Conservation (phyloP, 805 yeast genomes). For the Candida odintsovae region DNA sequence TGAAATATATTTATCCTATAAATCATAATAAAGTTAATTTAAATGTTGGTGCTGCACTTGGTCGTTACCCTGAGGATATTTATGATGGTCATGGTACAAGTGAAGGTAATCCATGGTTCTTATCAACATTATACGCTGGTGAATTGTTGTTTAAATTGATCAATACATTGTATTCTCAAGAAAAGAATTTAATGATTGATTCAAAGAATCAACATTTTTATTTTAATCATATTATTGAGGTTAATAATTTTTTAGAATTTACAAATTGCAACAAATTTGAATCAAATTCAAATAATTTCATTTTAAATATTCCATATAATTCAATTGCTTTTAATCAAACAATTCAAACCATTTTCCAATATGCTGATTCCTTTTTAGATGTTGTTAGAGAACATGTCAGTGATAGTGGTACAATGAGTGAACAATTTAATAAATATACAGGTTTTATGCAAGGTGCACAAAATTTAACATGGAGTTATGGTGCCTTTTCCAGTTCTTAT, state of each 20-base stretch:
- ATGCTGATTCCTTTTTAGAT: slow-evolving; percentile 63
- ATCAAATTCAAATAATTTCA: background rate
- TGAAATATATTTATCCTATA: slow-evolving; percentile 73
- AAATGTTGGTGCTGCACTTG: slow-evolving; percentile 57
- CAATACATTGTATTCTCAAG: slow-evolving; percentile 33
- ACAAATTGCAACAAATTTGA: background rate
- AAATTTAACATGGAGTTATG: slow-evolving; percentile 87
- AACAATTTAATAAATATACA: slow-evolving; percentile 74
- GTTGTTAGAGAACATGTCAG: slow-evolving; percentile 56
- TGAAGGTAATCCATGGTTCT: slow-evolving; percentile 94
- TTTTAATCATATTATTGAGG: slow-evolving; percentile 22
- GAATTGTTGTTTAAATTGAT: slow-evolving; percentile 55
- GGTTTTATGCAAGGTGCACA: slow-evolving; percentile 89
- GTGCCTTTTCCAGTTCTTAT: slow-evolving; percentile 65
- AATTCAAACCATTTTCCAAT: slow-evolving; percentile 40
- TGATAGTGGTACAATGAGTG: slow-evolving; percentile 71
- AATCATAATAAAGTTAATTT: slow-evolving; percentile 45
- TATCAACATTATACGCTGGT: slow-evolving; percentile 65
- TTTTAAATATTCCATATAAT: slow-evolving; percentile 23
- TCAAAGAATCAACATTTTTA: slow-evolving; percentile 28
- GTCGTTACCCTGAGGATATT: slow-evolving; percentile 89
- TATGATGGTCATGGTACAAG: slow-evolving; percentile 69
- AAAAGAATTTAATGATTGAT: slow-evolving; percentile 39
- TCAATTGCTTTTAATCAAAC: slow-evolving; percentile 41
- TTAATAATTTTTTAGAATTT: slow-evolving; percentile 5